Conservation (phyloP, 1,284 basidiomycete species). For the Rhodotorula sp. region DNA sequence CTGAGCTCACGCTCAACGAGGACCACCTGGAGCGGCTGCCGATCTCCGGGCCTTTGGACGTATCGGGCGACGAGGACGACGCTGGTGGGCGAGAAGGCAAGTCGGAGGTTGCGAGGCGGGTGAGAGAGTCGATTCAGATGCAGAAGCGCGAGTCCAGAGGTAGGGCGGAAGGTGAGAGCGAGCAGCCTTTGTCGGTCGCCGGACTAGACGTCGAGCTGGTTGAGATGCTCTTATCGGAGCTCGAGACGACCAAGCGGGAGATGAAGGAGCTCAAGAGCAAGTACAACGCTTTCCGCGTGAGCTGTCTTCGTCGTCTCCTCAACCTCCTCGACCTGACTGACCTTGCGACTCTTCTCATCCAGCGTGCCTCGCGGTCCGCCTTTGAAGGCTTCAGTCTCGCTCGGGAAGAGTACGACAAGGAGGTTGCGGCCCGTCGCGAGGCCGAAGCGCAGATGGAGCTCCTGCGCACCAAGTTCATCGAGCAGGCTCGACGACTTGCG, state of each 20-base stretch:
- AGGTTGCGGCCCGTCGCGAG: constrained; percentile 79
- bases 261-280: constrained; percentile 68
- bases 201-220: constrained; percentile 70
- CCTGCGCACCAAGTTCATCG: constrained; percentile 77
- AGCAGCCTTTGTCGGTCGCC: constrained; percentile 49
- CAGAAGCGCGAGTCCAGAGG: constrained; percentile 59
- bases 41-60: not conserved
- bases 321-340: not conserved
- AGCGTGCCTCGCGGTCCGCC: constrained; percentile 43
- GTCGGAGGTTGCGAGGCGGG: constrained; percentile 36
- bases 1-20: constrained; percentile 7
- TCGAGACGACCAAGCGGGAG: constrained; percentile 67
- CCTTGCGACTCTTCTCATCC: not conserved
- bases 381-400: constrained; percentile 86
- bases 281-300: constrained; percentile 81
- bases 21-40: constrained; percentile 6
- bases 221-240: constrained; percentile 65
- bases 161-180: constrained; percentile 58
- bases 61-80: not conserved
- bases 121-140: constrained; percentile 46
- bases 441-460: constrained; percentile 87
- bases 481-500: constrained; percentile 81
- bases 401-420: constrained; percentile 87
- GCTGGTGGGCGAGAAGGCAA: constrained; percentile 13
- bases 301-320: constrained; percentile 41